Conservation (phyloP, 2,329 filamentous ascomycete genomes). For the Venturia effusa region DNA sequence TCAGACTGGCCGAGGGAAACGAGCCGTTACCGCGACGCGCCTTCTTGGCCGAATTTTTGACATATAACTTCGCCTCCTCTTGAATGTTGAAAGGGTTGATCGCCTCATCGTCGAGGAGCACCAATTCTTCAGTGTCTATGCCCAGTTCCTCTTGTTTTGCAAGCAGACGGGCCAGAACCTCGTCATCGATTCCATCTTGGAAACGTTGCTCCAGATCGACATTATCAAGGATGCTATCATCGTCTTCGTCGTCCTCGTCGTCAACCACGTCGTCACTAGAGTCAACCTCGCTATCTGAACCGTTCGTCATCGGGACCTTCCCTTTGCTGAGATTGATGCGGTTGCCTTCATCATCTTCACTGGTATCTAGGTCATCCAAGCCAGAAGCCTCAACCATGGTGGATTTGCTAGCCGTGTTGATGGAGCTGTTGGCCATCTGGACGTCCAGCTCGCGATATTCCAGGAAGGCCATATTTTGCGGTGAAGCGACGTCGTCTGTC, state of each 20-base stretch:
- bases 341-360: conserved; percentile 3
- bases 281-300: background rate
- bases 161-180: conserved; percentile 49
- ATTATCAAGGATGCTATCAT: conserved; percentile 29
- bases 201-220: conserved; percentile 30
- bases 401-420: background rate
- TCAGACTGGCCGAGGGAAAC: conserved; percentile 32
- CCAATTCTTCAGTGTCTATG: conserved; percentile 45
- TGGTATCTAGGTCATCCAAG: background rate
- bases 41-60: conserved; percentile 15
- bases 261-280: conserved; percentile 18
- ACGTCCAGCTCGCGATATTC: background rate
- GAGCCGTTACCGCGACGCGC: conserved; percentile 12
- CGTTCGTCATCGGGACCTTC: background rate
- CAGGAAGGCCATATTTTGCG: background rate
- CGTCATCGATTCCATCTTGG: conserved; percentile 41
- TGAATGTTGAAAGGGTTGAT: conserved; percentile 11
- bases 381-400: background rate
- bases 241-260: conserved; percentile 25
- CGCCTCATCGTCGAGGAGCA: conserved; percentile 41
- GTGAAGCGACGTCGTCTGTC: background rate
- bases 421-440: background rate
- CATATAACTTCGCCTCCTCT: conserved; percentile 21
- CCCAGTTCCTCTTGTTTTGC: conserved; percentile 55
- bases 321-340: background rate